Conservation (phyloP, 2,329 filamentous ascomycete genomes). For the Thelonectria blattea region DNA sequence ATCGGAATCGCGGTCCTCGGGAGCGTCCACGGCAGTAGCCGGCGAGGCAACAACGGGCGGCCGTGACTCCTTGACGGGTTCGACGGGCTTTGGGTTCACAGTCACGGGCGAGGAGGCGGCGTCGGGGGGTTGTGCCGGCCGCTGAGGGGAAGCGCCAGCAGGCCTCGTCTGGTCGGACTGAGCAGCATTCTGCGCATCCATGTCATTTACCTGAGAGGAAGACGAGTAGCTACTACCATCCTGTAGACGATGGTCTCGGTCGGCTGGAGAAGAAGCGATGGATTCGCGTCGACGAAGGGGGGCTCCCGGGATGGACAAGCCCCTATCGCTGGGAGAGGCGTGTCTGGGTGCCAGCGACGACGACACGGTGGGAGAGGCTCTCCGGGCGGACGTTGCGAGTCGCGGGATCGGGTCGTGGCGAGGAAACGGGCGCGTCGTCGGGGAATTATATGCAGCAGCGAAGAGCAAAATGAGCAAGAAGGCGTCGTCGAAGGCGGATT, state of each 20-base stretch:
- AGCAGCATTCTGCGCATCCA: conserved; percentile 73
- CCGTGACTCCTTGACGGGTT: conserved; percentile 35
- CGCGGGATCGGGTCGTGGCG: conserved; percentile 17
- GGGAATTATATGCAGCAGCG: conserved; percentile 6
- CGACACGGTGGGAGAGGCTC: conserved; percentile 12
- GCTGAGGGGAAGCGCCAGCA: conserved; percentile 58
- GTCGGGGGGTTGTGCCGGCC: conserved; percentile 40
- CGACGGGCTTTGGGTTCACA: conserved; percentile 34
- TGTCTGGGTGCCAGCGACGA: conserved; percentile 7
- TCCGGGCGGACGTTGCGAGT: conserved; percentile 6
- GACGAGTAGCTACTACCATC: conserved; percentile 63
- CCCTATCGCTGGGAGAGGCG: conserved; percentile 23
- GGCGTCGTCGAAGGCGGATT: conserved; percentile 11
- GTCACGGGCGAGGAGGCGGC: conserved; percentile 33
- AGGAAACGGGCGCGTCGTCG: conserved; percentile 23
- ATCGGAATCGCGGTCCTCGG: conserved; percentile 68
- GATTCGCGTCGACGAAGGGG: conserved; percentile 34
- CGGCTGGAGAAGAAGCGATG: conserved; percentile 33
- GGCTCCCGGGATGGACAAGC: conserved; percentile 17
- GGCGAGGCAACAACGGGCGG: conserved; percentile 41
- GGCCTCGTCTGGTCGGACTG: conserved; percentile 67
- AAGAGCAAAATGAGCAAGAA: conserved; percentile 11
- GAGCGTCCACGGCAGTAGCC: conserved; percentile 44
- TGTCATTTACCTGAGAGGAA: conserved; percentile 65
- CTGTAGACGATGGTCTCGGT: conserved; percentile 48